These are phyloP conservation scores for Lycium ferocissimum DNA, from an alignment of 257 asterid species.

Conservation along the genomic window DNA sequence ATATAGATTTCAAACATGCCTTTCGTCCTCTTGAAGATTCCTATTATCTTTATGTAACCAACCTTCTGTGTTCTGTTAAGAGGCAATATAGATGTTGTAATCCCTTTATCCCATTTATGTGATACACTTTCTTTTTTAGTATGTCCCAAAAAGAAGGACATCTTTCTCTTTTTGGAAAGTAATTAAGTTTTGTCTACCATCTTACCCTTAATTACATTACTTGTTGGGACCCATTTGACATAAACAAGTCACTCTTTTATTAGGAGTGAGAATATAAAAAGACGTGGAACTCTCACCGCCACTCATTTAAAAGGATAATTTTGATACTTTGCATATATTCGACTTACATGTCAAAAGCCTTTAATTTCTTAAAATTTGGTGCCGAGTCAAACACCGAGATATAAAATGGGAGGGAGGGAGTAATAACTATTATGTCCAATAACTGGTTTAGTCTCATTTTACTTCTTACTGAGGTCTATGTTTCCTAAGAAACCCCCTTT, in stretches of 20 bases:
- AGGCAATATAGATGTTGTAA: neutral
- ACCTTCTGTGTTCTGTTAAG: constrained; percentile 7
- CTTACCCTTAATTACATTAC: neutral
- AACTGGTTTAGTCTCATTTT: no score
- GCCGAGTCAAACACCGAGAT: no score
- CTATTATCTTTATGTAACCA: constrained; percentile 9
- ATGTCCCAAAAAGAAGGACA: neutral
- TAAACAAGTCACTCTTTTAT: neutral
- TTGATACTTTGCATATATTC: no score
- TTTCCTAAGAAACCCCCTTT: neutral
- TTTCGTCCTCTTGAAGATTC: neutral
- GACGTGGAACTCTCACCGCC: no score
- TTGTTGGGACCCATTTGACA: neutral
- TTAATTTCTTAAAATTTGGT: no score
- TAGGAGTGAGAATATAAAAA: no score
- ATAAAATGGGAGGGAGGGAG: no score
- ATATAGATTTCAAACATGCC: neutral
- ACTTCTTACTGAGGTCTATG: neutral
- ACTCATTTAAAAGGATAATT: no score
- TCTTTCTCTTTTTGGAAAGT: neutral
- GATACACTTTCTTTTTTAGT: neutral
- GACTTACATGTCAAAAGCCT: no score
- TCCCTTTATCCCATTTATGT: neutral
- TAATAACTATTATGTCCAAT: no score
- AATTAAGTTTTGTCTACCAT: no score